These are phyloP conservation scores for Metarhizium brunneum DNA, from an alignment of 2,329 filamentous ascomycete species.

Conservation along the genomic window DNA sequence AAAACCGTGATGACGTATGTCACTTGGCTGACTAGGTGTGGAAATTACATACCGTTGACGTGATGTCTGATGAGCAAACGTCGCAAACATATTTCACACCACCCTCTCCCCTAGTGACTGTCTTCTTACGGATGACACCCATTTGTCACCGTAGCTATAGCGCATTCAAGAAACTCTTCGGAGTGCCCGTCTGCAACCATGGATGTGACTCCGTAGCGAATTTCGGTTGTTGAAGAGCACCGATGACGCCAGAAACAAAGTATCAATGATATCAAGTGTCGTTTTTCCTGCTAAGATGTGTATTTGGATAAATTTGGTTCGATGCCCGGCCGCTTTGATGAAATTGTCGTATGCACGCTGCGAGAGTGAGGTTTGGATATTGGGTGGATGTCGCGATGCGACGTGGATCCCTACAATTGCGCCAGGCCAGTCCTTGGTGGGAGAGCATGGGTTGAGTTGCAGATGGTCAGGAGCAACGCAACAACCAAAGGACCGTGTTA, in stretches of 20 bases:
- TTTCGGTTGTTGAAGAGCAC: constrained; percentile 1
- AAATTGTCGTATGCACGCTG: constrained; percentile 9
- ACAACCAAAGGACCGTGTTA: background rate
- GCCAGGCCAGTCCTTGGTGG: background rate
- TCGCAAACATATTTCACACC: constrained; percentile 96
- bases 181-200: background rate
- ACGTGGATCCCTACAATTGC: constrained; percentile 2
- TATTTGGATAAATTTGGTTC: constrained; percentile 18
- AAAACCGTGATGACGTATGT: background rate
- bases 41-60: constrained; percentile 67
- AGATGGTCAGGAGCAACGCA: background rate
- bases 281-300: constrained; percentile 12
- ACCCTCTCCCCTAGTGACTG: constrained; percentile 72
- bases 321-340: constrained; percentile 7
- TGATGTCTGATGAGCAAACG: constrained; percentile 92
- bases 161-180: background rate
- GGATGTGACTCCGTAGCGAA: background rate
- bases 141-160: constrained; percentile 35
- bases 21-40: background rate
- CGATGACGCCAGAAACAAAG: constrained; percentile 3
- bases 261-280: constrained; percentile 11
- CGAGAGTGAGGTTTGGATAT: constrained; percentile 8
- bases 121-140: constrained; percentile 96
- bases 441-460: background rate
- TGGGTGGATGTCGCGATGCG: constrained; percentile 7